Conservation (phyloP, 129 eudicot genomes). For the Oenanthe sinensis region DNA sequence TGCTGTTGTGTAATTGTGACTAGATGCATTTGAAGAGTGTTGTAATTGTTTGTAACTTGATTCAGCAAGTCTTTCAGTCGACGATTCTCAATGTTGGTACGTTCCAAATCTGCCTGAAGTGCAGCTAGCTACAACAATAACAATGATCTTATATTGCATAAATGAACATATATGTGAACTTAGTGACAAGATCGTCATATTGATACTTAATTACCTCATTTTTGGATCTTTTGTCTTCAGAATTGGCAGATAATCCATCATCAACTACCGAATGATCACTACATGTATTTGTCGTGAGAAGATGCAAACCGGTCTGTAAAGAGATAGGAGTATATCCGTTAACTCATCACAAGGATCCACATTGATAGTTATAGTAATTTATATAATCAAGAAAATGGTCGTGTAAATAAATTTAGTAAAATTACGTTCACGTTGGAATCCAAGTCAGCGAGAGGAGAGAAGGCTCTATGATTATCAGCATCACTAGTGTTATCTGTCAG, state of each 20-base stretch:
- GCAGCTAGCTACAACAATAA: background rate
- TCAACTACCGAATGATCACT: conserved; percentile 1
- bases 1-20: conserved; percentile 40
- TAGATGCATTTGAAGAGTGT: conserved; percentile 51
- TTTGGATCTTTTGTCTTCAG: background rate
- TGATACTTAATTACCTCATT: background rate
- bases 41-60: conserved; percentile 42
- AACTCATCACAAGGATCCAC: no score
- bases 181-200: background rate
- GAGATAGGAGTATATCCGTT: background rate
- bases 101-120: conserved; percentile 26
- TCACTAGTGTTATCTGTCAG: background rate
- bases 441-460: background rate
- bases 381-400: background rate
- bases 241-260: background rate
- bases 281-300: background rate
- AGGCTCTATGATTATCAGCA: background rate
- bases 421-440: background rate
- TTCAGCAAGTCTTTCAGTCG: conserved; percentile 36
- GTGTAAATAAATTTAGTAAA: background rate
- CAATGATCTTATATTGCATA: background rate
- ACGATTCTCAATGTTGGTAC: conserved; percentile 45
- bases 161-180: background rate
- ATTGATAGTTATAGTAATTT: background rate
- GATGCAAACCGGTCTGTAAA: background rate